Base-by-base conservation (phyloP, 2,329 filamentous ascomycete genomes). In the Aspergillus melleus region DNA sequence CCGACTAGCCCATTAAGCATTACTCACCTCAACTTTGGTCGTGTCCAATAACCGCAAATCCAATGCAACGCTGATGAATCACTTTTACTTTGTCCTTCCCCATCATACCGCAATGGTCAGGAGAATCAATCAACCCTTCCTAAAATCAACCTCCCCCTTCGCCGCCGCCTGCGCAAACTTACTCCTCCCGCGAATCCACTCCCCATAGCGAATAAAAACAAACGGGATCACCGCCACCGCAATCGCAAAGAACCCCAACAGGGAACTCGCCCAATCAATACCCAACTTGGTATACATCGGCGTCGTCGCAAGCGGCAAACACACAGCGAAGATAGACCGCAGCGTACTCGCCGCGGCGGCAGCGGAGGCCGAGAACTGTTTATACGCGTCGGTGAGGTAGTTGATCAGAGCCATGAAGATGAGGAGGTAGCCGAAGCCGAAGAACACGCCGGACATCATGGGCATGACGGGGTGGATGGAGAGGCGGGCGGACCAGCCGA, bases 371-470 rank as follows among this genome's bases (percentile, higher is more conserved):
- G 87, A 85, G 64, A 84, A 88, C n/a, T 86, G 82, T 66, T 88
- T 84, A 70, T 90, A 90, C 6, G 87, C 86, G 36, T 90, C 89
- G 60, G 90, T 84, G 12, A 90, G 81, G 73, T 90, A 91, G 74
- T 86, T 88, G 68, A 86, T 81, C 52, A 87, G 75, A 2, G 81
- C 80, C n/a, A 90, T 75, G 78, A 90, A 91, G 29, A 90, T 65
- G 16, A 66, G 58, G 0, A 70, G 75, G 65, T 84, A 88, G 10
- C 84, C 86, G 58, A 82, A 62, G 8, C 86, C 86, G 60, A 88
- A 88, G 2, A 81, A 80, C 1, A 88, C 66, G 1, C 86, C 85
- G 1, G 84, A 83, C 26, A 87, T 71, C 75, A 87, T 83, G 16
- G 85, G 85, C 2, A 66, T 65, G 10, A 70, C 58, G 52, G 67